A percentile compares a stretch with the other conserved stretches of the same genome.
These are phyloP conservation scores for Endogone sp. DNA, from an alignment of 192 early-diverging fungal genomes.

Conservation along the genomic window DNA sequence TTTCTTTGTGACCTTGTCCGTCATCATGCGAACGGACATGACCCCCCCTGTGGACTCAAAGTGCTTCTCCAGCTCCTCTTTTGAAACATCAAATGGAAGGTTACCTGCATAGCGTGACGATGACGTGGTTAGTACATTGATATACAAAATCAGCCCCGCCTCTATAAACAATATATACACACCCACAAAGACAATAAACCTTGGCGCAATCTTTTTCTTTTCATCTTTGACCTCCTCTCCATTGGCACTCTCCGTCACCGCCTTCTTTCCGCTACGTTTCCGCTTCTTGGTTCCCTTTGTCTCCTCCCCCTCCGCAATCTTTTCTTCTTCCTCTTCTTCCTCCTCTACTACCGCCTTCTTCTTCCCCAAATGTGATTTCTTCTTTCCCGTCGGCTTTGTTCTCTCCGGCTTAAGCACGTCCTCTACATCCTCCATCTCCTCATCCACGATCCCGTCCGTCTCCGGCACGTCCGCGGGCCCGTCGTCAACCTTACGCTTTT, in stretches of 20 bases:
- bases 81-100: constrained; percentile 60
- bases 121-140: neutral
- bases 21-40: constrained; percentile 59
- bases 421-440: constrained; percentile 10
- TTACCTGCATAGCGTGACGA: constrained; percentile 38
- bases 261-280: constrained; percentile 3
- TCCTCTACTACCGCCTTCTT: neutral
- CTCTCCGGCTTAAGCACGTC: constrained; percentile 1
- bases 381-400: neutral
- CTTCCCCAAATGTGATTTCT: constrained; percentile 5
- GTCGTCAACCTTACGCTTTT: constrained; percentile 24
- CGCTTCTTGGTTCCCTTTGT: constrained; percentile 9
- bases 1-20: constrained; percentile 65
- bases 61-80: constrained; percentile 55
- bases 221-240: constrained; percentile 31
- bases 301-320: neutral
- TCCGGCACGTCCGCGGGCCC: constrained; percentile 25
- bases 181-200: constrained; percentile 61
- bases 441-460: constrained; percentile 28
- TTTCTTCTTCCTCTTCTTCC: constrained; percentile 6
- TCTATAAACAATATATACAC: no score
- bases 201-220: constrained; percentile 16
- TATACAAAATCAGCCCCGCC: neutral
- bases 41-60: constrained; percentile 53
- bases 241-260: constrained; percentile 23